These are phyloP conservation scores for Lomentospora prolificans DNA, from an alignment of 2,329 filamentous ascomycete species.

Conservation along the genomic window DNA sequence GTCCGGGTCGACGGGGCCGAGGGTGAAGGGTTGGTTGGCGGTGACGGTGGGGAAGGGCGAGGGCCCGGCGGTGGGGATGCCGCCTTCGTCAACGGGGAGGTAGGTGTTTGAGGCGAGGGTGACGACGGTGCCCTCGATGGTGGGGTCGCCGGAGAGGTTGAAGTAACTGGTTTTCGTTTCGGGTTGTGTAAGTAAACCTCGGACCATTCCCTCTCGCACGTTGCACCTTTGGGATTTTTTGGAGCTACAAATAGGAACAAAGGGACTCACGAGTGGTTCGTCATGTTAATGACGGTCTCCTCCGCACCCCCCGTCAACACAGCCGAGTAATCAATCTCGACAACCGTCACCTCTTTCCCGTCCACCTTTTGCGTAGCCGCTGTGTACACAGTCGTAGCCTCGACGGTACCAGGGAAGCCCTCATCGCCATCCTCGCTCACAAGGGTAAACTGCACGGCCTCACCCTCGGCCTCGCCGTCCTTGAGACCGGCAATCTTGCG, in stretches of 20 bases:
- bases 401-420: conserved; percentile 79
- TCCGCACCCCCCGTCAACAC: conserved; percentile 67
- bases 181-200: too few relatives aligned
- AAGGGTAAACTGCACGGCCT: conserved; percentile 57
- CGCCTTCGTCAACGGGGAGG: conserved; percentile 61
- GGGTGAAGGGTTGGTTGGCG: conserved; percentile 57
- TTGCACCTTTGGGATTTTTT: too few relatives aligned
- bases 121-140: conserved; percentile 50
- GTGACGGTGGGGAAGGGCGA: conserved; percentile 54
- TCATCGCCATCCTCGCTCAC: conserved; percentile 74
- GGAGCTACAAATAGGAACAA: too few relatives aligned
- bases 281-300: conserved; percentile 89
- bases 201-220: too few relatives aligned
- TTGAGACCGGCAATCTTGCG: conserved; percentile 39
- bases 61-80: conserved; percentile 65
- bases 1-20: conserved; percentile 61
- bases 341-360: conserved; percentile 55
- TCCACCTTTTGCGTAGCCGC: conserved; percentile 55
- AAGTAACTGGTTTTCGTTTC: too few relatives aligned
- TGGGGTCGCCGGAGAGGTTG: conserved; percentile 45
- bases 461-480: conserved; percentile 52
- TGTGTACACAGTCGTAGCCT: conserved; percentile 69
- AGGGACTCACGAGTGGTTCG: conserved; percentile 71
- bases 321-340: conserved; percentile 85
- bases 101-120: conserved; percentile 57